Conservation (phyloP, 1,284 basidiomycete genomes). For the Amylostereum areolatum region DNA sequence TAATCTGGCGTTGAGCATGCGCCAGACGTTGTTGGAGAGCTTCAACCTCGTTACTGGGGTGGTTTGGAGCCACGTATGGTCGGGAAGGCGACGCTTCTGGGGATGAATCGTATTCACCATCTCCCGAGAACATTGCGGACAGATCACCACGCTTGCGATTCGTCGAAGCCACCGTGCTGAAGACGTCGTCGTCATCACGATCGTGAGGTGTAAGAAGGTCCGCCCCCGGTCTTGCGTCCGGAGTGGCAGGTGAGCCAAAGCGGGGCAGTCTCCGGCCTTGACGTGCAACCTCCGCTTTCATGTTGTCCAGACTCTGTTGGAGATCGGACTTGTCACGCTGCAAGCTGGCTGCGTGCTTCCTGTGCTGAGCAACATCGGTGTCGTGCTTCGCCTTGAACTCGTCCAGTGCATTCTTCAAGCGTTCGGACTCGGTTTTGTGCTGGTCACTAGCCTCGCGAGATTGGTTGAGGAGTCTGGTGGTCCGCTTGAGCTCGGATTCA, state of each 20-base stretch:
- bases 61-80: conserved; percentile 58
- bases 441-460: conserved; percentile 77
- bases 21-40: conserved; percentile 71
- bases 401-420: conserved; percentile 57
- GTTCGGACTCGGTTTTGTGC: conserved; percentile 84
- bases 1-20: conserved; percentile 78
- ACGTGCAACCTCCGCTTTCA: conserved; percentile 66
- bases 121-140: conserved; percentile 50
- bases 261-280: conserved; percentile 53
- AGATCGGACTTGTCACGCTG: conserved; percentile 91
- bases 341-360: conserved; percentile 83
- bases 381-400: conserved; percentile 88
- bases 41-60: conserved; percentile 76
- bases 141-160: conserved; percentile 55
- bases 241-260: conserved; percentile 66
- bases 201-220: conserved; percentile 56
- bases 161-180: conserved; percentile 51
- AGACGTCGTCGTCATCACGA: conserved; percentile 65
- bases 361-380: conserved; percentile 86
- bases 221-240: conserved; percentile 40
- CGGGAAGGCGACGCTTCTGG: conserved; percentile 62
- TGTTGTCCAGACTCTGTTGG: conserved; percentile 70
- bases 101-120: conserved; percentile 43
- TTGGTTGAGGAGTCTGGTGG: conserved; percentile 69
- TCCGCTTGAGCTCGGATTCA: conserved; percentile 79